A percentile compares a stretch with the other conserved stretches of the same genome.
Conservation (phyloP, 768 basidiomycete species). For the Galerina sulciceps region DNA sequence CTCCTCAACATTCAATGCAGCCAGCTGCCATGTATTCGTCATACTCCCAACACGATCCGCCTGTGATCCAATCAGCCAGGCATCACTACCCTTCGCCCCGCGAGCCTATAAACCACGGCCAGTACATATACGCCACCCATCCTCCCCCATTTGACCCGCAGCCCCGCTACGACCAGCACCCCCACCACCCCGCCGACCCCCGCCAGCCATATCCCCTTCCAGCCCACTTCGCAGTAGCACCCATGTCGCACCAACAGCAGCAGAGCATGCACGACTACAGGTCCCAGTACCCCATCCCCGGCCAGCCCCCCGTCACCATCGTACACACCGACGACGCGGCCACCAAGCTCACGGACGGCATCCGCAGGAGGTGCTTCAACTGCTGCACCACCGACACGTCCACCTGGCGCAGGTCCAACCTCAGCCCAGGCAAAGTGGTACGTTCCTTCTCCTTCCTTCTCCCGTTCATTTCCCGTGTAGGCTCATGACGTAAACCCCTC, state of each 20-base stretch:
- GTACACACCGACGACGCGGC: slow-evolving; percentile 78
- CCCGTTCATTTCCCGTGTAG: slow-evolving; percentile 21
- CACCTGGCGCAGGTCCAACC: slow-evolving; percentile 78
- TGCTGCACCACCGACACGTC: slow-evolving; percentile 86
- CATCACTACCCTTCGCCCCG: slow-evolving; percentile 29
- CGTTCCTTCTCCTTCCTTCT: slow-evolving; percentile 22
- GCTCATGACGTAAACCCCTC: slow-evolving; percentile 21
- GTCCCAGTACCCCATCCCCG: slow-evolving; percentile 36
- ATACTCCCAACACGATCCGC: slow-evolving; percentile 42
- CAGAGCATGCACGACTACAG: slow-evolving; percentile 30
- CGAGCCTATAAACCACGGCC: slow-evolving; percentile 13
- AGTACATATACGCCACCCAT: slow-evolving; percentile 1
- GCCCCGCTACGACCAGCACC: slow-evolving; percentile 5
- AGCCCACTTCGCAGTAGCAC: neutral
- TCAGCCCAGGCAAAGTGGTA: slow-evolving; percentile 81
- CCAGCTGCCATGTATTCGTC: slow-evolving; percentile 34
- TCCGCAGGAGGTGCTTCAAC: slow-evolving; percentile 80
- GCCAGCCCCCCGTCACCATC: slow-evolving; percentile 35
- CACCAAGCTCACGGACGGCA: slow-evolving; percentile 78
- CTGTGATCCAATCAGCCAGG: slow-evolving; percentile 24
- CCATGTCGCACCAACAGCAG: slow-evolving; percentile 19
- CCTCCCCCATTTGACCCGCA: slow-evolving; percentile 4
- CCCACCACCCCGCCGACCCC: slow-evolving; percentile 1
- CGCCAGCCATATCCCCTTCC: slow-evolving; percentile 1
- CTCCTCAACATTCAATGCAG: slow-evolving; percentile 30